A percentile compares a stretch with the other conserved stretches of the same genome.
These are phyloP conservation scores for Pseudogymnoascus sp. DNA, from an alignment of 2,329 filamentous ascomycete species.

Conservation along the genomic window DNA sequence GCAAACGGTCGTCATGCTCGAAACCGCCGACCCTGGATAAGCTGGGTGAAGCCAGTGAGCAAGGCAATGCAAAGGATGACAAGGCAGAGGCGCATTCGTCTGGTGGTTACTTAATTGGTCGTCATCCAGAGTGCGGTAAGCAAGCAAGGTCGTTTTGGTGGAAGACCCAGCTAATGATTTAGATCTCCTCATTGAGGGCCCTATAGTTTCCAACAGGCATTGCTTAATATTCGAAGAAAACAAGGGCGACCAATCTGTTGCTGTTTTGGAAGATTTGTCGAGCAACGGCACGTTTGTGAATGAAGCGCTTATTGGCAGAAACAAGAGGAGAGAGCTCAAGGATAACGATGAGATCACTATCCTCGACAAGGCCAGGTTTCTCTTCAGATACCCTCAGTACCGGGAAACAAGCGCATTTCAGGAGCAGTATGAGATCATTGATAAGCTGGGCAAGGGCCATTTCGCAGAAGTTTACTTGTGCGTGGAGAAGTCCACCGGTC, in stretches of 20 bases:
- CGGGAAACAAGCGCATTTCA: slow-evolving; percentile 70
- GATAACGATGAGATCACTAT: slow-evolving; percentile 90
- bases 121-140: slow-evolving; percentile 90
- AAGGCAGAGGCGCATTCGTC: slow-evolving; percentile 57
- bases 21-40: slow-evolving; percentile 43
- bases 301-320: slow-evolving; percentile 81
- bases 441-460: slow-evolving; percentile 88
- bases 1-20: slow-evolving; percentile 66
- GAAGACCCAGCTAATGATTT: slow-evolving; percentile 12
- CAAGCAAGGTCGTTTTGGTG: slow-evolving; percentile 24
- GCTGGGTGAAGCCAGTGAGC: slow-evolving; percentile 34
- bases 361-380: slow-evolving; percentile 75
- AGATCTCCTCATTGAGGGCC: slow-evolving; percentile 70
- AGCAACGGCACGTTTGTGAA: slow-evolving; percentile 97
- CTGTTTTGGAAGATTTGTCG: slow-evolving; percentile 85
- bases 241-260: slow-evolving; percentile 53
- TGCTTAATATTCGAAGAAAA: slow-evolving; percentile 62
- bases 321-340: slow-evolving; percentile 80
- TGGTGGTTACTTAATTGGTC: slow-evolving; percentile 83
- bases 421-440: slow-evolving; percentile 77
- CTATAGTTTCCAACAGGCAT: slow-evolving; percentile 82
- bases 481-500: slow-evolving; percentile 75
- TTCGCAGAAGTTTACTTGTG: slow-evolving; percentile 93
- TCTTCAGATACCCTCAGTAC: slow-evolving; percentile 82
- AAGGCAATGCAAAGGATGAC: slow-evolving; percentile 42